Percentiles rank a stretch among this genome's conserved stretches.
These are phyloP conservation scores for Yamadazyma mexicana DNA, from an alignment of 1,139 yeast species.

Conservation along the genomic window DNA sequence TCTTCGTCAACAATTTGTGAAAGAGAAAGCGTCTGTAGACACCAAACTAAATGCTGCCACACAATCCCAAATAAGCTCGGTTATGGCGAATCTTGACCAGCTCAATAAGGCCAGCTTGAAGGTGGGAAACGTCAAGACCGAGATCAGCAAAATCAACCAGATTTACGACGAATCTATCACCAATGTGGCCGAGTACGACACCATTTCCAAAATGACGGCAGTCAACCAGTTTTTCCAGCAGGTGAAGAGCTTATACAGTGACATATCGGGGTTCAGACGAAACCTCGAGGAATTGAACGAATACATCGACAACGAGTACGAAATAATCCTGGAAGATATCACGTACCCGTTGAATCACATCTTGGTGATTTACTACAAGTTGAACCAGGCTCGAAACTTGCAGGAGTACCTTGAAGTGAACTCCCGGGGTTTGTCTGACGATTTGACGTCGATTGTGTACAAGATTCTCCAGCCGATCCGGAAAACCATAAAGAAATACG, in stretches of 20 bases:
- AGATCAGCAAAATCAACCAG: conserved; percentile 59
- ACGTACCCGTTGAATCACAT: conserved; percentile 61
- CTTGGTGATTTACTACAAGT: conserved; percentile 64
- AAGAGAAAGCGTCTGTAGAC: conserved; percentile 76
- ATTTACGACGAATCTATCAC: conserved; percentile 54
- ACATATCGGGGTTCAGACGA: conserved; percentile 57
- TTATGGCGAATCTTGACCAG: conserved; percentile 40
- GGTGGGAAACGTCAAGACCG: conserved; percentile 50
- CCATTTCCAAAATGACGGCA: conserved; percentile 60
- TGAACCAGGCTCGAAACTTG: conserved; percentile 74
- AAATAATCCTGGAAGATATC: conserved; percentile 48
- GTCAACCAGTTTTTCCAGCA: conserved; percentile 73
- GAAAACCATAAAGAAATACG: conserved; percentile 57
- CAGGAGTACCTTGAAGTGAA: conserved; percentile 68
- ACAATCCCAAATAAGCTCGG: conserved; percentile 56
- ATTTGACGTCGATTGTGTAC: conserved; percentile 65
- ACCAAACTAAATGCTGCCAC: conserved; percentile 66
- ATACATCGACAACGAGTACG: conserved; percentile 55
- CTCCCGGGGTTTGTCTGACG: conserved; percentile 59
- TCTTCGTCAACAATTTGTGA: conserved; percentile 57
- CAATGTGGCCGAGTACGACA: conserved; percentile 55
- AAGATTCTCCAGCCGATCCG: conserved; percentile 58
- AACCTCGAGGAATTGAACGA: conserved; percentile 51
- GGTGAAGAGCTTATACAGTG: conserved; percentile 64
- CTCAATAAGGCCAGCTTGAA: conserved; percentile 37